A percentile compares a stretch with the other conserved stretches of the same genome.
Conservation (phyloP, 2,329 filamentous ascomycete species). For the Alternaria dauci region DNA sequence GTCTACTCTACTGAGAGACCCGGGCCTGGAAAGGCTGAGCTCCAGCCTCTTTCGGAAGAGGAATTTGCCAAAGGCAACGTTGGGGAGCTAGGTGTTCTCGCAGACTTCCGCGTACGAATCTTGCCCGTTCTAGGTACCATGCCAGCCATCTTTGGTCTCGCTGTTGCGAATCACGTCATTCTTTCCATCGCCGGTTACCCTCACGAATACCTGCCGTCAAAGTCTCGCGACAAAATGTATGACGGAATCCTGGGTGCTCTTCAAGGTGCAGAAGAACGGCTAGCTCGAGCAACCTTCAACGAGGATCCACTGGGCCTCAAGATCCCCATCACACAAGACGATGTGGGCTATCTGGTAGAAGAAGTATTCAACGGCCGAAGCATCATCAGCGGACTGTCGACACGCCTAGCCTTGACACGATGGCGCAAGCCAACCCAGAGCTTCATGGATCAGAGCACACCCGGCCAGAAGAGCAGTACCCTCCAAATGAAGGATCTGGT, state of each 20-base stretch:
- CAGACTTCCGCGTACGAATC: slow-evolving; percentile 94
- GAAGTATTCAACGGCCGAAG: slow-evolving; percentile 88
- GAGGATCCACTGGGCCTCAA: slow-evolving; percentile 75
- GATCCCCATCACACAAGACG: slow-evolving; percentile 77
- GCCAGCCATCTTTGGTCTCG: slow-evolving; percentile 95
- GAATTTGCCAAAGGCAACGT: slow-evolving; percentile 88
- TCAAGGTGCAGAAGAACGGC: slow-evolving; percentile 80
- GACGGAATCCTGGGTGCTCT: slow-evolving; percentile 79
- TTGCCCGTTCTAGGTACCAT: slow-evolving; percentile 94
- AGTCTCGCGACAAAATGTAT: slow-evolving; percentile 90
- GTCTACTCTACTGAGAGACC: slow-evolving; percentile 93
- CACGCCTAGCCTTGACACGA: slow-evolving; percentile 78
- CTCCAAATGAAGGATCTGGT: slow-evolving; percentile 77
- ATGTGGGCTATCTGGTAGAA: slow-evolving; percentile 88
- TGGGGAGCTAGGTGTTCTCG: slow-evolving; percentile 84
- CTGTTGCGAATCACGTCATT: slow-evolving; percentile 91
- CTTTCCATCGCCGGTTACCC: slow-evolving; percentile 83
- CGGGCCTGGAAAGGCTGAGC: slow-evolving; percentile 86
- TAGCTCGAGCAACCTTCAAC: slow-evolving; percentile 65
- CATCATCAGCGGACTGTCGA: slow-evolving; percentile 80
- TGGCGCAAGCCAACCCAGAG: slow-evolving; percentile 74
- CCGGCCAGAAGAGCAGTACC: slow-evolving; percentile 80
- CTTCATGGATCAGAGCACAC: slow-evolving; percentile 71
- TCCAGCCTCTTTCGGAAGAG: slow-evolving; percentile 86
- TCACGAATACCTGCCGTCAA: slow-evolving; percentile 80